phyloP scores from a whole-genome alignment of 1,284 basidiomycete genomes.

The Microbotryum violaceum region DNA sequence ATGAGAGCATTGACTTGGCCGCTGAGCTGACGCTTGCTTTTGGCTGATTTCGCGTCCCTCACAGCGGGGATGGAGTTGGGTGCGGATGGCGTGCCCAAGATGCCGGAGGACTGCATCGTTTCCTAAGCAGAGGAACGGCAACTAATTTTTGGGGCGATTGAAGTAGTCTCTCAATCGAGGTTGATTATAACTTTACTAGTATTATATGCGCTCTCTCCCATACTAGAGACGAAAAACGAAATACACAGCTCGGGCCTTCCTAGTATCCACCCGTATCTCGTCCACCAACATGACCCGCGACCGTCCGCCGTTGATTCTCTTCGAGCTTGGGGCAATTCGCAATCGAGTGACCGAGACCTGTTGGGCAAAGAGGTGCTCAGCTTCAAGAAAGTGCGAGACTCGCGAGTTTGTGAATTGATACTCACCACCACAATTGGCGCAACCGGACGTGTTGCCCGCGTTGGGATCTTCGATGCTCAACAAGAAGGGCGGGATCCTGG shows the following conservation, averaged over 20 bases:
- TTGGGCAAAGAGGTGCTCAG: neutral
- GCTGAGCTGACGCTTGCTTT: neutral
- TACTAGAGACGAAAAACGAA: too few relatives aligned
- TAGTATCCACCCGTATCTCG: conserved; percentile 8
- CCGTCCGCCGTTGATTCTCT: conserved; percentile 77
- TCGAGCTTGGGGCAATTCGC: conserved; percentile 94
- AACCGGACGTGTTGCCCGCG: conserved; percentile 71
- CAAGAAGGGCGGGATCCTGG: conserved; percentile 91
- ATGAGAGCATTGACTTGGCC: neutral
- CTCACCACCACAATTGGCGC: conserved; percentile 89
- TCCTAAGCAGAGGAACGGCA: neutral
- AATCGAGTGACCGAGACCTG: conserved; percentile 85
- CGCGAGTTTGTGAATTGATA: conserved; percentile 2
- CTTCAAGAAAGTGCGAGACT: neutral
- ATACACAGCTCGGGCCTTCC: too few relatives aligned
- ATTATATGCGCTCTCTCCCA: too few relatives aligned
- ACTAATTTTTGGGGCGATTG: too few relatives aligned
- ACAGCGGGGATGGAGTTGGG: conserved; percentile 43
- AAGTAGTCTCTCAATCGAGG: too few relatives aligned
- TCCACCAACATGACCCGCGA: conserved; percentile 59
- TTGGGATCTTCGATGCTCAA: conserved; percentile 85
- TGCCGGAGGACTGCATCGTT: conserved; percentile 42
- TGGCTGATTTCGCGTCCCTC: neutral
- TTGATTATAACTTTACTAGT: too few relatives aligned
- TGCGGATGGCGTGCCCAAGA: conserved; percentile 52